A percentile compares a stretch with the other conserved stretches of the same genome.
These are phyloP conservation scores for Tolypocladium nubicola DNA, from an alignment of 2,329 filamentous ascomycete species.

Conservation along the genomic window DNA sequence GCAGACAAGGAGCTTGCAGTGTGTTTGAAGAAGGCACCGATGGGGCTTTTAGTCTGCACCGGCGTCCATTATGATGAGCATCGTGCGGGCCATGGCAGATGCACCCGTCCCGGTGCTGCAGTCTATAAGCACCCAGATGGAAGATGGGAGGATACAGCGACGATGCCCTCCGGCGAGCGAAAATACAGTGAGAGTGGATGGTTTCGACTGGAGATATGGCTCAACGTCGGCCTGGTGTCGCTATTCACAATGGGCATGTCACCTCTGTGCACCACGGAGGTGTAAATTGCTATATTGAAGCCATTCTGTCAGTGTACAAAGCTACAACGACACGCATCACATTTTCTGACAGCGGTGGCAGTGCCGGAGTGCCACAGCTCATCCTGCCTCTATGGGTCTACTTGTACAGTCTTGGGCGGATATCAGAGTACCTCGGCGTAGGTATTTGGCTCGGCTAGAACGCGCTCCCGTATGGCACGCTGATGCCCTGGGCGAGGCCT, in stretches of 20 bases:
- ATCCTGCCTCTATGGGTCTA: slow-evolving; percentile 36
- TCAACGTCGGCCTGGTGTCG: slow-evolving; percentile 18
- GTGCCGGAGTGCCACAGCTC: slow-evolving; percentile 33
- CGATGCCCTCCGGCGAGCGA: slow-evolving; percentile 3
- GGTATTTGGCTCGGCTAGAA: slow-evolving; percentile 27
- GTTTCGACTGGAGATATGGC: slow-evolving; percentile 14
- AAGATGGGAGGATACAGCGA: slow-evolving; percentile 8
- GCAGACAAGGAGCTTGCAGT: slow-evolving; percentile 27
- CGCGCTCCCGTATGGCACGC: slow-evolving; percentile 18
- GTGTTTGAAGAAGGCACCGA: slow-evolving; percentile 31
- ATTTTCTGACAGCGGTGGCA: slow-evolving; percentile 3
- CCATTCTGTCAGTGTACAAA: slow-evolving; percentile 22
- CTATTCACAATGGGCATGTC: slow-evolving; percentile 24
- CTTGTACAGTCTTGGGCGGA: slow-evolving; percentile 29
- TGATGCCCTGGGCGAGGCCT: slow-evolving; percentile 10
- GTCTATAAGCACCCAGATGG: slow-evolving; percentile 12
- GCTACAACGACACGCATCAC: not conserved
- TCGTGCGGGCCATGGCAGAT: slow-evolving; percentile 14
- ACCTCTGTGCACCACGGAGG: slow-evolving; percentile 28
- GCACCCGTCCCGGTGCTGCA: slow-evolving; percentile 10
- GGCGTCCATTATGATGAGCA: slow-evolving; percentile 15
- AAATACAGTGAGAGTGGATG: slow-evolving; percentile 10
- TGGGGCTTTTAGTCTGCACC: slow-evolving; percentile 34
- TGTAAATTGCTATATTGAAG: slow-evolving; percentile 31
- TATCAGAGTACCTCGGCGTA: slow-evolving; percentile 29